Conservation (phyloP, 2,329 filamentous ascomycete species). For the Fulvia fulva region DNA sequence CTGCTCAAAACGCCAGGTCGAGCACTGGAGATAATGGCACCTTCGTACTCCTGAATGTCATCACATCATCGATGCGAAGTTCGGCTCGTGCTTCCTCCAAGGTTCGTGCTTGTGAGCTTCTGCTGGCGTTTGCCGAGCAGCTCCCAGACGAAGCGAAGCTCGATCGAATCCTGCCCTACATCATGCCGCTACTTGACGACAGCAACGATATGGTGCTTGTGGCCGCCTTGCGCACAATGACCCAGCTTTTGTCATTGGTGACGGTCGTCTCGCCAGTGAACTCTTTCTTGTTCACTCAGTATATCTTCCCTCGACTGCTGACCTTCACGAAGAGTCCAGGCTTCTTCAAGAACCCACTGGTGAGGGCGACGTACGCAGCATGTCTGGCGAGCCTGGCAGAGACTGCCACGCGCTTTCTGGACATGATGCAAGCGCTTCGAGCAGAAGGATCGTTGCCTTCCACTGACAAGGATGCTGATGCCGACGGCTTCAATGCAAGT, state of each 20-base stretch:
- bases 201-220: slow-evolving; percentile 79
- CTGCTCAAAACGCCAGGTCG: slow-evolving; percentile 57
- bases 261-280: slow-evolving; percentile 76
- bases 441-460: slow-evolving; percentile 77
- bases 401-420: slow-evolving; percentile 78
- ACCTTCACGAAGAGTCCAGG: slow-evolving; percentile 53
- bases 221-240: slow-evolving; percentile 78
- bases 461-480: slow-evolving; percentile 68
- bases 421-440: slow-evolving; percentile 83
- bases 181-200: slow-evolving; percentile 79
- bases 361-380: slow-evolving; percentile 87
- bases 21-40: slow-evolving; percentile 78
- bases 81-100: slow-evolving; percentile 85
- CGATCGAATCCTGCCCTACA: slow-evolving; percentile 85
- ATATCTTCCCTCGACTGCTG: slow-evolving; percentile 58
- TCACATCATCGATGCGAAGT: slow-evolving; percentile 84
- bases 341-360: slow-evolving; percentile 54
- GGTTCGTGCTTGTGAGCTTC: slow-evolving; percentile 81
- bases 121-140: slow-evolving; percentile 85
- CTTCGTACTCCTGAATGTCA: slow-evolving; percentile 82
- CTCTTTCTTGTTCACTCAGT: slow-evolving; percentile 64
- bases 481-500: slow-evolving; percentile 61
- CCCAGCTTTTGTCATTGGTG: slow-evolving; percentile 82
- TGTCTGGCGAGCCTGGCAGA: slow-evolving; percentile 85
- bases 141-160: slow-evolving; percentile 94